Evolutionary conservation across 2,329 filamentous ascomycete species (phyloP).

Genomic region (Exophiala lecanii-corni): DNA sequence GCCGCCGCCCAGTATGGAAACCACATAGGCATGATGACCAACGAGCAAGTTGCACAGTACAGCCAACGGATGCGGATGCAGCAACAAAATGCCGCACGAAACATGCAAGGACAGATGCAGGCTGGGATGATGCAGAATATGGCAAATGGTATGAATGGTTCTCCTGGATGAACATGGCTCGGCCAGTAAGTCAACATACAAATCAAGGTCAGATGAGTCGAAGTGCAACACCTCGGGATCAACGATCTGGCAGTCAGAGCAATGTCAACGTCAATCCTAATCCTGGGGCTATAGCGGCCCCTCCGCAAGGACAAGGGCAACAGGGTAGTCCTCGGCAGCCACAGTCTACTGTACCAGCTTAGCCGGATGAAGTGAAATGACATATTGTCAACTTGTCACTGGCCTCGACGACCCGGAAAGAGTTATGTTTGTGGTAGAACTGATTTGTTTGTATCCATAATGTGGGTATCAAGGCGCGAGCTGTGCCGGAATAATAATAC

Average conservation of each 20-base stretch:
- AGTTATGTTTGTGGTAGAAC: too few species aligned
- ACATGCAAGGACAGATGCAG: conserved; percentile 26
- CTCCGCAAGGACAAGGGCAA: conserved; percentile 28
- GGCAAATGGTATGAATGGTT: conserved; percentile 33
- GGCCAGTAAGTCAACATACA: conserved; percentile 26
- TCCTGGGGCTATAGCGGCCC: neutral
- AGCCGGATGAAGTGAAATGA: too few species aligned
- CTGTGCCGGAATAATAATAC: too few species aligned
- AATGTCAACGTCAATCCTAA: conserved; percentile 13
- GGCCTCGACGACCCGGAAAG: too few species aligned
- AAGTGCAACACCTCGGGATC: conserved; percentile 43
- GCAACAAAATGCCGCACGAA: conserved; percentile 32
- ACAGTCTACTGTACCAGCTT: conserved; percentile 18
- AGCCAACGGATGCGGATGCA: conserved; percentile 52
- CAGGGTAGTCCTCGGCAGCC: conserved; percentile 34
- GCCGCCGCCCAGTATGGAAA: conserved; percentile 18
- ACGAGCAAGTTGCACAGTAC: conserved; percentile 46
- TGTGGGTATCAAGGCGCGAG: too few species aligned
- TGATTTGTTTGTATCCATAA: too few species aligned
- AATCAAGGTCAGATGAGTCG: conserved; percentile 36
- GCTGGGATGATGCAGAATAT: conserved; percentile 29
- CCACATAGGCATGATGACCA: conserved; percentile 39
- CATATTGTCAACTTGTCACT: too few species aligned
- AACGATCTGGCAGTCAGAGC: conserved; percentile 38
- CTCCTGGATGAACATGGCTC: conserved; percentile 42